Evolutionary conservation across 441 rosid species (phyloP), one percentile per base, ranked within the genome.

Genomic region (Populus trichocarpa): DNA sequence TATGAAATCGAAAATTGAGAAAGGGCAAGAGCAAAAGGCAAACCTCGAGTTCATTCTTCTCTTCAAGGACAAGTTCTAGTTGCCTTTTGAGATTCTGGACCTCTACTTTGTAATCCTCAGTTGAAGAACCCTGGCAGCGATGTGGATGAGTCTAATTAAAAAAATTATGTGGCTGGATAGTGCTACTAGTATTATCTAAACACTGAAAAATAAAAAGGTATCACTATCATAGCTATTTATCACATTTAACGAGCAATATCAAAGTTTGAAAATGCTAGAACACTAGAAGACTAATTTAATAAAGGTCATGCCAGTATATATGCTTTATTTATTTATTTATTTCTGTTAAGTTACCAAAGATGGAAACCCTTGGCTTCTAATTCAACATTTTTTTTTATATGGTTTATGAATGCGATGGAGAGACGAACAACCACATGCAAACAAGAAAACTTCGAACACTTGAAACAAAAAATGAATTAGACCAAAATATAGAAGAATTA

Each of bases 21-120:
- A 33, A 74, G 14, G 23, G 70, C 22, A 5, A 75, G 13, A 20
- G 1, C 18, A 66, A 33, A 70, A 57, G 72, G 83, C 94, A 76
- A 59, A 95, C 99, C 96, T 93, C 83, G 28, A 90, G 82, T 72
- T 84, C 87, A 75, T 87, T 82, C 81, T 90, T 92, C 83, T 93
- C 95, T 76, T 72, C 81, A 25, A 75, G 81, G 50, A 91, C 81
- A 46, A 87, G 74, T 77, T 91, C 89, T 77, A 90, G 77, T 78
- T 88, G 90, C 79, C 73, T 86, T 86, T 81, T 93, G 70, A 93
- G 90, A 82, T 89, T 79, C 83, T 87, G 85, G 71, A 90, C 80
- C 82, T 91, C 91, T 81, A 83, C 71, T 79, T 71, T 76, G 79
- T 74, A 61, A 23, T 73, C 78, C 77, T 81, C 83, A 78, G 77